A percentile compares a stretch with the other conserved stretches of the same genome.
Evolutionary conservation across 2,329 filamentous ascomycete genomes (phyloP).

Genomic region (Ophiosphaerella herpotricha): DNA sequence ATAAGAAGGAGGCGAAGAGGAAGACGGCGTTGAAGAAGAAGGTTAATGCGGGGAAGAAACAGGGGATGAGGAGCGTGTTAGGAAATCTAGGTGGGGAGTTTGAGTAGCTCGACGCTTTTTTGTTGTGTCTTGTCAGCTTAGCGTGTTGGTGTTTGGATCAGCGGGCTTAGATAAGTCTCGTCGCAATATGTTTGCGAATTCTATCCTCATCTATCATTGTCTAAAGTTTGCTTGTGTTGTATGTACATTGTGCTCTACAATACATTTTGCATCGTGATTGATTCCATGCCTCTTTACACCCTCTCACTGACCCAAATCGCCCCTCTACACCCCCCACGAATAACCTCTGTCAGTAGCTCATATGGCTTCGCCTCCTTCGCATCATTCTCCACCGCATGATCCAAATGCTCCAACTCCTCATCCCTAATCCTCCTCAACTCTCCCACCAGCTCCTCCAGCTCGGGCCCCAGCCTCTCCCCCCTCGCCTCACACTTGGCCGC

Average conservation of each 20-base stretch:
- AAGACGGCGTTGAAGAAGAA: slow-evolving; percentile 54
- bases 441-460: slow-evolving; percentile 72
- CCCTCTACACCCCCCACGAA: slow-evolving; percentile 85
- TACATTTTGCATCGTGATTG: no score
- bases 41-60: slow-evolving; percentile 36
- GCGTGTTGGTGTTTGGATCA: not conserved
- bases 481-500: slow-evolving; percentile 72
- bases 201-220: no score
- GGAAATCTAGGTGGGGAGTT: slow-evolving; percentile 41
- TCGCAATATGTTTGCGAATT: no score
- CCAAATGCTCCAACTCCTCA: slow-evolving; percentile 95
- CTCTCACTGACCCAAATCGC: slow-evolving; percentile 91
- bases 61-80: slow-evolving; percentile 40
- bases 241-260: no score
- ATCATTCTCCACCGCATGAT: slow-evolving; percentile 93
- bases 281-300: slow-evolving; percentile 50
- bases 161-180: no score
- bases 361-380: slow-evolving; percentile 88
- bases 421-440: slow-evolving; percentile 85
- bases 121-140: not conserved
- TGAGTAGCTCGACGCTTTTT: slow-evolving; percentile 27
- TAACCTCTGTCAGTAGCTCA: slow-evolving; percentile 83
- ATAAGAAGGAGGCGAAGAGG: slow-evolving; percentile 58
- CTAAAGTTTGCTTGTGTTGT: no score
- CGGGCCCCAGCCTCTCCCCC: slow-evolving; percentile 79